Percentiles rank a stretch among this genome's conserved stretches.
phyloP scores from a whole-genome alignment of 1,284 basidiomycete species.

The Boletellus deceptivus region DNA sequence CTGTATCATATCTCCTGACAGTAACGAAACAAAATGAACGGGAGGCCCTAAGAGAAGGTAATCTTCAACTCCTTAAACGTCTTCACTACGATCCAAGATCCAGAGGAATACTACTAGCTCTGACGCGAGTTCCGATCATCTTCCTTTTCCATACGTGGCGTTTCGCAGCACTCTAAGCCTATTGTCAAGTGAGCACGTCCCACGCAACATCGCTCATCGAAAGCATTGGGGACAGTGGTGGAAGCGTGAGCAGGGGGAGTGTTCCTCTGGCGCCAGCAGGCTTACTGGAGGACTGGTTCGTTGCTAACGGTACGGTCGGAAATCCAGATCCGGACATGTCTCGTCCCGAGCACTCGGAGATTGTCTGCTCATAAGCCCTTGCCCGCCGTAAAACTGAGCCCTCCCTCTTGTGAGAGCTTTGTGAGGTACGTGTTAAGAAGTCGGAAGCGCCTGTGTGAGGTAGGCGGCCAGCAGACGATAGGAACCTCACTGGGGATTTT shows the following conservation, averaged over 20 bases:
- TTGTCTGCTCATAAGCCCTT: constrained; percentile 36
- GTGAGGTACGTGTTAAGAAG: constrained; percentile 19
- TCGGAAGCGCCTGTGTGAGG: constrained; percentile 11
- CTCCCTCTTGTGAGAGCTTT: constrained; percentile 33
- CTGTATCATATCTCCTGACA: constrained; percentile 7
- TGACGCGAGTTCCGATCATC: too few species aligned
- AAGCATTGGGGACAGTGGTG: constrained; percentile 39
- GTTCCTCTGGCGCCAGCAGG: constrained; percentile 8
- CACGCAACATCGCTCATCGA: constrained; percentile 19
- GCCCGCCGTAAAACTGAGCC: constrained; percentile 53
- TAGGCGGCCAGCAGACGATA: constrained; percentile 18
- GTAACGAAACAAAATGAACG: not conserved
- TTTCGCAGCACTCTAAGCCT: too few species aligned
- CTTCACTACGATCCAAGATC: constrained; percentile 15
- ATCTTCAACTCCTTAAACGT: constrained; percentile 36
- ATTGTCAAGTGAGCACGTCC: too few species aligned
- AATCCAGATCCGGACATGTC: not conserved
- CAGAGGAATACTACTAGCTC: too few species aligned
- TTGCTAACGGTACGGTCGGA: constrained; percentile 3
- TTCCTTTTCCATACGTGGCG: too few species aligned
- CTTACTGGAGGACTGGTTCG: not conserved
- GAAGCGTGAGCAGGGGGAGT: constrained; percentile 39
- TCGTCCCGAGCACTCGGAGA: constrained; percentile 18
- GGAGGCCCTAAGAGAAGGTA: constrained; percentile 26
- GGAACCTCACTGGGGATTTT: constrained; percentile 6